Evolutionary conservation across 768 basidiomycete genomes (phyloP).

Genomic region (Podaxis carcinomalis): DNA sequence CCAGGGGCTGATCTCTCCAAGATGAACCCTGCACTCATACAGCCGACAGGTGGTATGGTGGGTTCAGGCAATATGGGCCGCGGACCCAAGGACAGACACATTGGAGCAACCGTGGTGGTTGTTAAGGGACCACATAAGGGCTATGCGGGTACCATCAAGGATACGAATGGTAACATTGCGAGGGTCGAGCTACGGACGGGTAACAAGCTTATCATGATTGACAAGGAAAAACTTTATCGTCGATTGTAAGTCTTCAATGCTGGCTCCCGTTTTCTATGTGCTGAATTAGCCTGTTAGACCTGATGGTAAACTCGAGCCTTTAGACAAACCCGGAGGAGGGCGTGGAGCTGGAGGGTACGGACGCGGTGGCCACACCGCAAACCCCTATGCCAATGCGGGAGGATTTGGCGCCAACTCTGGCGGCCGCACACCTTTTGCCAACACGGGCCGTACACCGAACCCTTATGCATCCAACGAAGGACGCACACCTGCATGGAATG

Average conservation of each 20-base stretch:
- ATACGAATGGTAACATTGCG: slow-evolving; percentile 82
- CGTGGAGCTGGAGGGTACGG: slow-evolving; percentile 14
- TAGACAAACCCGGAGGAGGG: slow-evolving; percentile 31
- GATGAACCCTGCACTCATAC: slow-evolving; percentile 80
- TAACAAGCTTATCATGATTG: slow-evolving; percentile 85
- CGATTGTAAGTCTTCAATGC: slow-evolving; percentile 52
- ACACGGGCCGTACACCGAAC: slow-evolving; percentile 58
- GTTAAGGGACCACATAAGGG: slow-evolving; percentile 90
- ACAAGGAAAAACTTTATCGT: slow-evolving; percentile 71
- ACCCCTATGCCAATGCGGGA: slow-evolving; percentile 28
- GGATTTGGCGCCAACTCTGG: slow-evolving; percentile 22
- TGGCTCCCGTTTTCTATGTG: neutral
- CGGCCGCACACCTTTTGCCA: slow-evolving; percentile 28
- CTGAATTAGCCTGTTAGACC: slow-evolving; percentile 32
- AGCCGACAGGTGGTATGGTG: slow-evolving; percentile 69
- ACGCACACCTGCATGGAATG: slow-evolving; percentile 54
- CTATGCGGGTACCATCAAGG: slow-evolving; percentile 89
- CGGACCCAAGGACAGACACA: slow-evolving; percentile 77
- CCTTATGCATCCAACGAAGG: slow-evolving; percentile 53
- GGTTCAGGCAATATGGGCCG: slow-evolving; percentile 75
- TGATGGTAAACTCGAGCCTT: slow-evolving; percentile 49
- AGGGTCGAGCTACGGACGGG: slow-evolving; percentile 89
- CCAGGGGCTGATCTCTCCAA: slow-evolving; percentile 76
- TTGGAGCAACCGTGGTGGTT: slow-evolving; percentile 75
- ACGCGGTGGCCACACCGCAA: slow-evolving; percentile 23